Conservation (phyloP, 352 stramenopile species). For the Plasmopara viticola region DNA sequence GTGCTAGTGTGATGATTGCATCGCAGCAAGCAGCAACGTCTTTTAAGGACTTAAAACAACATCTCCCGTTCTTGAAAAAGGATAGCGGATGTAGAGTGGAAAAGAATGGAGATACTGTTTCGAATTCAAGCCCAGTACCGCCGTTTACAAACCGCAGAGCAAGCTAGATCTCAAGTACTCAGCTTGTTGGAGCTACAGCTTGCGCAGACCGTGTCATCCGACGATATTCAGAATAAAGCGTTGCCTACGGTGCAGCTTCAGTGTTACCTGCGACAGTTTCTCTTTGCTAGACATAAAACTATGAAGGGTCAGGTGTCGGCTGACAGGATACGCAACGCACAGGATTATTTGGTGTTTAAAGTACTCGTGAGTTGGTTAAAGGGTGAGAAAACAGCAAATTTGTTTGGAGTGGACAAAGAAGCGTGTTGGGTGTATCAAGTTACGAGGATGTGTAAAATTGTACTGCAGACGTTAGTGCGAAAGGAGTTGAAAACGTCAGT, state of each 20-base stretch:
- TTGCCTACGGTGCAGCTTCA: conserved; percentile 24
- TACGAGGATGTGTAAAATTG: conserved; percentile 34
- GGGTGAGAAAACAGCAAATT: conserved; percentile 17
- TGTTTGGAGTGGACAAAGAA: conserved; percentile 31
- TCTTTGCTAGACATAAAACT: conserved; percentile 23
- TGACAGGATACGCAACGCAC: conserved; percentile 34
- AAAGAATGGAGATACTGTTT: no score
- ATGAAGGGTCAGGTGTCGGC: background rate
- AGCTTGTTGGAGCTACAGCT: conserved; percentile 36
- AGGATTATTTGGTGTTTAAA: conserved; percentile 56
- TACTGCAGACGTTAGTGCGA: conserved; percentile 28
- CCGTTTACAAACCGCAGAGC: conserved; percentile 20
- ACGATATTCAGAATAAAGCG: conserved; percentile 28
- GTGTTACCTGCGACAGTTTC: conserved; percentile 36
- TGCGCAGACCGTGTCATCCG: conserved; percentile 18
- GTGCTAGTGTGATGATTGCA: no score
- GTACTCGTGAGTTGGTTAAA: conserved; percentile 49
- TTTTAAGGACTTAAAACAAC: conserved; percentile 14
- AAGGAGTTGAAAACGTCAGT: conserved; percentile 16
- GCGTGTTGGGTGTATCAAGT: conserved; percentile 44
- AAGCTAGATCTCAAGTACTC: conserved; percentile 30
- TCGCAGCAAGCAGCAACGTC: no score
- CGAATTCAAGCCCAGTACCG: conserved; percentile 47
- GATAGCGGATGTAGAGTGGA: no score
- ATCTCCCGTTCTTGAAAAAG: no score